Percentiles rank a stretch among this genome's conserved stretches.
These are phyloP conservation scores for Colletotrichum plurivorum DNA, from an alignment of 2,329 filamentous ascomycete genomes.

Conservation along the genomic window DNA sequence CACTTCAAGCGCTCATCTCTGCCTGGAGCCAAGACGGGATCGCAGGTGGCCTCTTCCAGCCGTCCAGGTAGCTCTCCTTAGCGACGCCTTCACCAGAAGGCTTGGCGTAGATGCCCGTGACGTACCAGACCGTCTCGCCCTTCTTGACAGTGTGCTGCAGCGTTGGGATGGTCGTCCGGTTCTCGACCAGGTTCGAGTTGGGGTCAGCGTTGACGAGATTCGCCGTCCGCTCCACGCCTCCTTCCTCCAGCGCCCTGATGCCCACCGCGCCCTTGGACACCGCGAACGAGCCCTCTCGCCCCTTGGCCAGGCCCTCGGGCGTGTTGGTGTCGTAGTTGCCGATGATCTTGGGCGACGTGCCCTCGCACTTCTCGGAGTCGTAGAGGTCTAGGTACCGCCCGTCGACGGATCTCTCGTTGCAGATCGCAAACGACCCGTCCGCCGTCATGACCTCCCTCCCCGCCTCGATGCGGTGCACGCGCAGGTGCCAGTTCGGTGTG, in stretches of 20 bases:
- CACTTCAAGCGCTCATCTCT: constrained; percentile 57
- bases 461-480: constrained; percentile 73
- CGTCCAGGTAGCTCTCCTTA: constrained; percentile 67
- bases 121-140: constrained; percentile 75
- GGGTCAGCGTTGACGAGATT: constrained; percentile 82
- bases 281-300: constrained; percentile 66
- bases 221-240: constrained; percentile 65
- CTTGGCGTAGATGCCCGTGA: constrained; percentile 80
- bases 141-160: constrained; percentile 73
- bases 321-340: constrained; percentile 72
- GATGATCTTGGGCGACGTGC: constrained; percentile 68
- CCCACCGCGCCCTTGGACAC: constrained; percentile 69
- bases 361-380: constrained; percentile 57
- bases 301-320: constrained; percentile 67
- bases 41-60: constrained; percentile 71
- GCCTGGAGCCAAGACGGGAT: constrained; percentile 73
- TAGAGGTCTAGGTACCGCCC: constrained; percentile 67
- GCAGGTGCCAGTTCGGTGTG: constrained; percentile 78
- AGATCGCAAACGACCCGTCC: constrained; percentile 82
- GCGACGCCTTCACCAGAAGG: constrained; percentile 69
- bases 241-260: constrained; percentile 71
- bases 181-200: constrained; percentile 83
- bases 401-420: constrained; percentile 63
- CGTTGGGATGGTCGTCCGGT: constrained; percentile 79
- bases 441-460: constrained; percentile 77